These are phyloP conservation scores for Rhizophora apiculata DNA, from an alignment of 345 rosid species.

Conservation along the genomic window DNA sequence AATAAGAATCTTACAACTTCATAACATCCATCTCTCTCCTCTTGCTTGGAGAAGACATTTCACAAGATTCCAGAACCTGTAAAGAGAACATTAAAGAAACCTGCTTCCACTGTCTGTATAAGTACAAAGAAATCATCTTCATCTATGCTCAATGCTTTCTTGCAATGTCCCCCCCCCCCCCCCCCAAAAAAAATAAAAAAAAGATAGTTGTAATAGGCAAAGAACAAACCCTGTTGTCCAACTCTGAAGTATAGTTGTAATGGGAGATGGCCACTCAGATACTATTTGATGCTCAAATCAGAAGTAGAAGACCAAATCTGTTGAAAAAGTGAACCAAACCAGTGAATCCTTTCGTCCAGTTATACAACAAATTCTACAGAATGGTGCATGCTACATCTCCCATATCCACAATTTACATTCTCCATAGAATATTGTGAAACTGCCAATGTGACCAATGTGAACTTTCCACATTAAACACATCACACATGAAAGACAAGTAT, in stretches of 20 bases:
- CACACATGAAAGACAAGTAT: no score
- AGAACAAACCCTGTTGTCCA: neutral
- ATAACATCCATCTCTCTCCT: constrained; percentile 61
- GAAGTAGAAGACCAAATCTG: constrained; percentile 3
- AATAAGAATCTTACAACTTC: constrained; percentile 44
- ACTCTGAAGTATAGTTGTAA: neutral
- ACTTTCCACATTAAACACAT: no score
- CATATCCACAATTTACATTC: no score
- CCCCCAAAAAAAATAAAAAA: neutral
- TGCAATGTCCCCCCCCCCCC: neutral
- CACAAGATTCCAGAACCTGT: constrained; percentile 7
- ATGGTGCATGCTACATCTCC: no score
- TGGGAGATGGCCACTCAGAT: neutral
- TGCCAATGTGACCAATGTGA: no score
- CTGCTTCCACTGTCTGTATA: neutral
- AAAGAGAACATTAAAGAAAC: neutral
- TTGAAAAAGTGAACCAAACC: neutral
- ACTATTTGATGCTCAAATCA: neutral
- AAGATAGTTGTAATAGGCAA: neutral
- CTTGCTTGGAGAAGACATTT: constrained; percentile 59
- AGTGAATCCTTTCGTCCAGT: neutral
- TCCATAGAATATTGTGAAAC: no score
- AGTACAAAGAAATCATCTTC: neutral
- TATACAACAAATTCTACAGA: neutral
- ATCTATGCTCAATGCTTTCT: no score